Base-by-base conservation (phyloP, 1,284 basidiomycete species). In the Cutaneotrichosporon curvatum region DNA sequence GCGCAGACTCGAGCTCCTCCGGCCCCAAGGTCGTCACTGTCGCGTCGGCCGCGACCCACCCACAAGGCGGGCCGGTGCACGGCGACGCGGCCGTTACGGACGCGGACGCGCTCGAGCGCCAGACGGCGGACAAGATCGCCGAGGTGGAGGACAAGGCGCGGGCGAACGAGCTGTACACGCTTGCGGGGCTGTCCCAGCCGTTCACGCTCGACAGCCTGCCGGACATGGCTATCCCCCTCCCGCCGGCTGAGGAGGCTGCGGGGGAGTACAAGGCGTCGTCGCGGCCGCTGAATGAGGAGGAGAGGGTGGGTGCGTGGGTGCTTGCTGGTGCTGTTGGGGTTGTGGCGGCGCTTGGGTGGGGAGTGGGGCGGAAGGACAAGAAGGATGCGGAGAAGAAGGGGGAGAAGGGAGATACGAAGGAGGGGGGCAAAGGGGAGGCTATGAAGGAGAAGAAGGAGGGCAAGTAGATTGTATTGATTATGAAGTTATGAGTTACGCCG, bases 21-120 rank as follows among this genome's bases (percentile, higher is more conserved):
- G 25, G 53, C 50, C 85, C 85, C 28, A 86, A 83, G 65, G 71
- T 91, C 43, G 72, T 87, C 35, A 81, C 87, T 37, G 79, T 87
- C 32, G 80, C 81, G 14, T 82, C 82, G 7, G 75, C 78, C 4
- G 75, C 75, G 19, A 84, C 82, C 0, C 79, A 83, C 60, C 74
- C 72, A 31, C 79, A 74, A 48, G 82, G 80, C 31, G 83, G 83
- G 4, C 83, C 83, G 16, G 78, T 79, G 1, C 76, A 83, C 14
- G 41, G 32, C 16, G 8, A 25, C 4, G 20, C 16, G 30, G 18
- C 30, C 18, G 40, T 22, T 14, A 19, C 31, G 10, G 40, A 41
- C 30, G 41, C 35, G 25, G 23, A 44, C 33, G 12, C 18, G 18
- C 18, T 44, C 25, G 22, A 34, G 32, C 11, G 14, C 32, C 14